These are phyloP conservation scores for Lipomyces yamadae DNA, from an alignment of 805 yeast genomes.

Conservation along the genomic window DNA sequence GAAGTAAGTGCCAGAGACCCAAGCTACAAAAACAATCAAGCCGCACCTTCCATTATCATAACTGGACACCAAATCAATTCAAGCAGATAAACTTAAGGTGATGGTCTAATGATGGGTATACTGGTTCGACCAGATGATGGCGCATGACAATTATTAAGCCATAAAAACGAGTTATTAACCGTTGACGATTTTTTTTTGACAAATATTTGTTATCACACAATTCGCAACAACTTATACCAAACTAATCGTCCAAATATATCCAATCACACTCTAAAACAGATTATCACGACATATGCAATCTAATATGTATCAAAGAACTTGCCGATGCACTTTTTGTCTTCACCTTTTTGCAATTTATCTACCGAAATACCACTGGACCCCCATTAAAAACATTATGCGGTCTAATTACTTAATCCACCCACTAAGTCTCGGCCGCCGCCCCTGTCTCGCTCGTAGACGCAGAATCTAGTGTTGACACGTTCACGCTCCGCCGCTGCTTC, in stretches of 20 bases:
- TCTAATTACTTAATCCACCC: neutral
- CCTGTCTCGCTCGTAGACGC: conserved; percentile 1
- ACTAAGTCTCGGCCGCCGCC: neutral
- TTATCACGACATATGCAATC: neutral
- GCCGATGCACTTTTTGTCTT: neutral
- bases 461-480: neutral
- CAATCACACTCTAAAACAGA: neutral
- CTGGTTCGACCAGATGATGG: too few relatives aligned
- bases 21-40: neutral
- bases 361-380: neutral
- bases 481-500: conserved; percentile 11
- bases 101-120: too few relatives aligned
- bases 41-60: neutral
- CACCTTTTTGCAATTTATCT: neutral
- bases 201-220: neutral
- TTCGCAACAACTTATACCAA: too few relatives aligned
- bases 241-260: neutral
- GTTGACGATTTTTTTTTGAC: too few relatives aligned
- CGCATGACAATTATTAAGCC: too few relatives aligned
- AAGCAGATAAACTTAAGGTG: too few relatives aligned
- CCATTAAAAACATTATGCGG: neutral
- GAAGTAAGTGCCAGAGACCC: too few relatives aligned
- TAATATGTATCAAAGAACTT: neutral
- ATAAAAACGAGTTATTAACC: too few relatives aligned
- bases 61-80: too few relatives aligned